Conservation (phyloP, 108 stramenopile species). For the Fistulifera pelliculosa region DNA sequence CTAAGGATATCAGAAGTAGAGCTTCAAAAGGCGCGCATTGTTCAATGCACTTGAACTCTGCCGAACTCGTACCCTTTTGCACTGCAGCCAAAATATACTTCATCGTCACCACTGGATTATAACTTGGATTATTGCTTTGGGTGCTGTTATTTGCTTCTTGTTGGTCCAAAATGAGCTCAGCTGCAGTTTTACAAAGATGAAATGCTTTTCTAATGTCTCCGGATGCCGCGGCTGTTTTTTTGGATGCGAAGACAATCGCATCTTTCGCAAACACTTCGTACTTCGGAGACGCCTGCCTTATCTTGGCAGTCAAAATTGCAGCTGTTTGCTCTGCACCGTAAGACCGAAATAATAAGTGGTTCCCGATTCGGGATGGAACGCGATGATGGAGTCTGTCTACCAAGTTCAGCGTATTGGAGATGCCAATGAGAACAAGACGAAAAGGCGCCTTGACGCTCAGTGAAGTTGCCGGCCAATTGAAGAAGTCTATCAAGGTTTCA, state of each 20-base stretch:
- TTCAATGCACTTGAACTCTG: constrained; percentile 37
- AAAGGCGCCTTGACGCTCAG: not conserved
- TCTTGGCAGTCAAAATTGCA: constrained; percentile 55
- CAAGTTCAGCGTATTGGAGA: constrained; percentile 97
- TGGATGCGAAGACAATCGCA: constrained; percentile 82
- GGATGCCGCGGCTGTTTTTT: constrained; percentile 75
- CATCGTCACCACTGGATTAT: constrained; percentile 32
- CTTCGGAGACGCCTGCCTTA: constrained; percentile 31
- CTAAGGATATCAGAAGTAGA: constrained; percentile 58
- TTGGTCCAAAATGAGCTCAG: constrained; percentile 51
- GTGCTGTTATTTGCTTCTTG: constrained; percentile 11
- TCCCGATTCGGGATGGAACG: constrained; percentile 71
- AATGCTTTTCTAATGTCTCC: constrained; percentile 94
- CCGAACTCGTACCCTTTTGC: constrained; percentile 39
- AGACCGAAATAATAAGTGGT: constrained; percentile 47
- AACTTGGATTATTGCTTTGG: constrained; percentile 3
- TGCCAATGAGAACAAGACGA: constrained; percentile 81
- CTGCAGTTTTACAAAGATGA: constrained; percentile 82
- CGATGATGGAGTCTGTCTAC: constrained; percentile 80
- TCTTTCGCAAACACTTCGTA: constrained; percentile 50
- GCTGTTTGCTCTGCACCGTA: constrained; percentile 45
- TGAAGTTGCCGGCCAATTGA: constrained; percentile 88
- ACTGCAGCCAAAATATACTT: constrained; percentile 56
- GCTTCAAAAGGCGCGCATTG: constrained; percentile 57
- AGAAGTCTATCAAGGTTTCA: constrained; percentile 93